phyloP scores from a whole-genome alignment of 805 yeast genomes.

The Wickerhamiella occidentalis region DNA sequence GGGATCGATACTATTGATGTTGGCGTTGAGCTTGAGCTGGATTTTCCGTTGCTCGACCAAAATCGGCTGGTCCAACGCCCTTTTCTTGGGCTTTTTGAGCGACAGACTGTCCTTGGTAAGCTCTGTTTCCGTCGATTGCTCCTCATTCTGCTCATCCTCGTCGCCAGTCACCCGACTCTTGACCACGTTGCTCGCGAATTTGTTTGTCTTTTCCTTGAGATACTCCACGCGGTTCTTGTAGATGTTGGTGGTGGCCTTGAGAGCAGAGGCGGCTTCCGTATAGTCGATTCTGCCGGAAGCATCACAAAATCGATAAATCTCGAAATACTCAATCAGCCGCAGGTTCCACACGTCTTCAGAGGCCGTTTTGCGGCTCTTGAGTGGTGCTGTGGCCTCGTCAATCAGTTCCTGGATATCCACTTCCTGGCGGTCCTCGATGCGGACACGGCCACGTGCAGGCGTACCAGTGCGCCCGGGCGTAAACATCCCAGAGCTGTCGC shows the following conservation, averaged over 20 bases:
- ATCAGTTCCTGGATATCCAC: neutral
- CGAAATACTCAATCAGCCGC: slow-evolving; percentile 83
- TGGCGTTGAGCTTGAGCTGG: slow-evolving; percentile 27
- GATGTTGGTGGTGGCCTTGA: slow-evolving; percentile 90
- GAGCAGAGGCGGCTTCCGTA: slow-evolving; percentile 79
- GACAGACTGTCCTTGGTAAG: slow-evolving; percentile 31
- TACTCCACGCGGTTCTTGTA: slow-evolving; percentile 86
- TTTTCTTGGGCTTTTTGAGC: slow-evolving; percentile 12
- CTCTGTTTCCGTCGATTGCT: slow-evolving; percentile 29
- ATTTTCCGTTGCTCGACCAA: slow-evolving; percentile 15
- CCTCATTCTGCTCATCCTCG: slow-evolving; percentile 21
- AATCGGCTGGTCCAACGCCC: slow-evolving; percentile 14
- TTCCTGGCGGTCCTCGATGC: neutral
- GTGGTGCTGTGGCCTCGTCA: neutral
- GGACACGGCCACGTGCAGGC: neutral
- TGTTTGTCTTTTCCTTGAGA: slow-evolving; percentile 82
- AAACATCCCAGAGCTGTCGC: neutral
- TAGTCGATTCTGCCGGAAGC: slow-evolving; percentile 71
- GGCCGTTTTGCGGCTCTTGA: neutral
- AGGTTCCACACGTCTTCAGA: slow-evolving; percentile 73
- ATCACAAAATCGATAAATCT: slow-evolving; percentile 61
- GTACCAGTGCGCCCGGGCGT: neutral
- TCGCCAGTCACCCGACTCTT: too few species aligned
- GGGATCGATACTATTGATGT: slow-evolving; percentile 32
- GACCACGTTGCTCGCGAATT: slow-evolving; percentile 59